Base-by-base conservation (phyloP, 2,329 filamentous ascomycete species). In the Cladosporium sp. region DNA sequence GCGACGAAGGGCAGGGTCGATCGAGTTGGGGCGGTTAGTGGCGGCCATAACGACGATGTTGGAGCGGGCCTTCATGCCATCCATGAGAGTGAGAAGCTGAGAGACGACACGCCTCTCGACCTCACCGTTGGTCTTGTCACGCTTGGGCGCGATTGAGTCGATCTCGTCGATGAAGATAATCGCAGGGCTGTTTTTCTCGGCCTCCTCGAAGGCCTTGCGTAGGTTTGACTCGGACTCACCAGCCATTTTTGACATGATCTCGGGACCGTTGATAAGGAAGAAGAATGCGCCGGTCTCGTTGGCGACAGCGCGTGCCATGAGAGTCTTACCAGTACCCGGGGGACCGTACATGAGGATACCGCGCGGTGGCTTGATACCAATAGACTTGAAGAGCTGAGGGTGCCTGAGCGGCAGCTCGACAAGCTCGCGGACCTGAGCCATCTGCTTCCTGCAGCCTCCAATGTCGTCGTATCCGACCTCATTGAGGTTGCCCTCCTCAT, bases 221-320 rank as follows among this genome's bases (percentile, higher is more conserved):
- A 99, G 79, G 76, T 97, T 97, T 61, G 93, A 97, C 77, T 97
- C 94, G 60, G 94, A 97, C 78, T 99, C 94, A 85, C 94, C 94
- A 61, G 94, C 94, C 94, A 97, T 97, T 86, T 97, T 97, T 60
- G 93, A 97, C 94, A 99, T 97, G 81, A 99, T 97, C 76, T 97
- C 94, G 55, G 94, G 94, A 65, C 94, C 93, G 78, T 97, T 97
- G 85, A 99, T 97, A 64, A 97, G 80, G 86, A 99, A 97, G 82
- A 99, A 99, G 82, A 97, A 97, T 51, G 93, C 93, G 70, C 94
- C 94, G 36, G 94, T 97, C 83, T 97, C 94, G 79, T 97, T 97
- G 78, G 94, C 94, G 59, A 99, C 94, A 64, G 94, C 94, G 77
- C 94, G 90, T 72, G 94, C 94, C 94, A 97, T 97, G 68, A 99